Evolutionary conservation across 106 monocot species (phyloP).

Genomic region (Acorus calamus): DNA sequence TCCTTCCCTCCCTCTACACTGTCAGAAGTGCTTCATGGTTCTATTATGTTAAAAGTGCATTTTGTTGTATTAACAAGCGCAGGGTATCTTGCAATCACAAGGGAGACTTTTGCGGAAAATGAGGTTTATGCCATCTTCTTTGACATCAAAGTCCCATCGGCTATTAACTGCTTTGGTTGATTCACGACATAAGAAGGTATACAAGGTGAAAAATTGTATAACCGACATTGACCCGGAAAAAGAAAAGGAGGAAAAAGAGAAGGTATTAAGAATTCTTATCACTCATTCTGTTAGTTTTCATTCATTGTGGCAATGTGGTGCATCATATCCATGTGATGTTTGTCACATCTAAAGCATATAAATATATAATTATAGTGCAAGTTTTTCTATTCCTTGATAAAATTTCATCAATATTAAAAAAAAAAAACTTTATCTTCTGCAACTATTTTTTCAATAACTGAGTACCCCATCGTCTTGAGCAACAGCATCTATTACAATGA

Average conservation of each 20-base stretch:
- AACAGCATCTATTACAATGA: no score
- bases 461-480: no score
- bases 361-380: no score
- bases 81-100: slow-evolving; percentile 99
- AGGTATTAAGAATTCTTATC: slow-evolving; percentile 28
- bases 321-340: no score
- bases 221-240: slow-evolving; percentile 93
- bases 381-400: no score
- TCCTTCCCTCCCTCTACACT: no score
- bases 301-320: neutral
- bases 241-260: slow-evolving; percentile 90
- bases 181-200: slow-evolving; percentile 94
- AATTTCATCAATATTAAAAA: no score
- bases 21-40: no score
- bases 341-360: no score
- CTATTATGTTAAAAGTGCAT: no score
- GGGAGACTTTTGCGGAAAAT: slow-evolving; percentile 88
- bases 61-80: neutral
- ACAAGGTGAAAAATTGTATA: slow-evolving; percentile 96
- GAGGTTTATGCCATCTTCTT: slow-evolving; percentile 98
- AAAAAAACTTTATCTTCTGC: no score
- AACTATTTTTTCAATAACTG: no score
- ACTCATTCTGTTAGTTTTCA: neutral
- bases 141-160: slow-evolving; percentile 91
- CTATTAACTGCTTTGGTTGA: slow-evolving; percentile 92